Evolutionary conservation across 1,284 basidiomycete species (phyloP), one percentile per base, ranked within the genome.

Genomic region (Ganoderma meredithae): DNA sequence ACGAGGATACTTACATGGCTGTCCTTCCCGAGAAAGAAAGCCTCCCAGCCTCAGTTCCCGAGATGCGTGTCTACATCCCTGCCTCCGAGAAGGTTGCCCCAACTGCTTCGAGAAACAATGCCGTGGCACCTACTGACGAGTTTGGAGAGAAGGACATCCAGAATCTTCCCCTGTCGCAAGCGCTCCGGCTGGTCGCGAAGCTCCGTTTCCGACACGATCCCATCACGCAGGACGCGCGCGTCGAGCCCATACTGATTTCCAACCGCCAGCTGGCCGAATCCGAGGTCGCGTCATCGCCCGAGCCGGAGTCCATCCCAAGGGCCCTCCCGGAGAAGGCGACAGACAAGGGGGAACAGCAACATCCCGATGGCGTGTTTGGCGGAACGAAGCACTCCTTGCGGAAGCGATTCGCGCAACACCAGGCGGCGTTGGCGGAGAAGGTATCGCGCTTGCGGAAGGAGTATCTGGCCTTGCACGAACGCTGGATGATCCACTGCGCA

Each of bases 401-500:
- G 58, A 81, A 84, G 64, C 85, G 83, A 66, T 87, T 94, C 71
- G 81, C 82, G 52, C 80, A 83, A 68, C 85, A 87, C 39, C 83
- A 90, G 72, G 80, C 80, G 3, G 78, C 81, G 43, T 76, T 90
- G 33, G 78, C 83, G 39, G 84, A 83, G 67, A 95, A 94, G 77
- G 79, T 85, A 4, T 78, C 84, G 56, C 80, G 79, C 19, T 81
- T 96, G 43, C 85, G 85, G 62, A 83, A 85, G 64, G 90, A 95
- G 76, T 96, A 96, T 76, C 75, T 90, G 47, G 76, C 81, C 19
- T 81, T 93, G 47, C 90, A 96, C 73, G 84, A 90, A 72, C 83
- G 85, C 63, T 96, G 95, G 95, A 67, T 86, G 31, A 82, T 83
- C 5, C 91, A 94, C 73, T 95, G 94, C 76, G 82, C 84, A 12